phyloP scores from a whole-genome alignment of 1,284 basidiomycete species.

The Anthracocystis panici-leucophaei region DNA sequence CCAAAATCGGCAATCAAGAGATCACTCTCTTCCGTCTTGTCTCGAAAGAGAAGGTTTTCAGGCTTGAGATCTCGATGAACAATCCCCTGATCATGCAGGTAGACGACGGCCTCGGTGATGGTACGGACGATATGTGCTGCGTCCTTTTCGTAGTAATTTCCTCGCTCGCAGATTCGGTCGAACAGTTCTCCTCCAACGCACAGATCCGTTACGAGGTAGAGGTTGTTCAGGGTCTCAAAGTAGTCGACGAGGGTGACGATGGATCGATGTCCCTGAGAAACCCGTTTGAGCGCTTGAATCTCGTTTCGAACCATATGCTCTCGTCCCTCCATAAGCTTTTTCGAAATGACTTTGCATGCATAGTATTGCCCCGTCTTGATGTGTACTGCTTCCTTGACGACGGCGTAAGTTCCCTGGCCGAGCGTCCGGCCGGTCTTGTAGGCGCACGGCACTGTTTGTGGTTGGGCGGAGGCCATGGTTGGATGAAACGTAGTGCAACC shows the following conservation, averaged over 20 bases:
- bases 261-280: conserved; percentile 89
- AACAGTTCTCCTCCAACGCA: conserved; percentile 98
- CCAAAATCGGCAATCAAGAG: conserved; percentile 99
- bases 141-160: conserved; percentile 96
- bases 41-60: conserved; percentile 95
- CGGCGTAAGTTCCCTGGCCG: conserved; percentile 88
- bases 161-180: conserved; percentile 96
- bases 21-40: conserved; percentile 88
- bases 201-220: conserved; percentile 87
- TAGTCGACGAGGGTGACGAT: conserved; percentile 84
- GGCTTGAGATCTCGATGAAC: conserved; percentile 98
- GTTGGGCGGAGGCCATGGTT: conserved; percentile 36
- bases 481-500: too few relatives aligned
- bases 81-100: conserved; percentile 91
- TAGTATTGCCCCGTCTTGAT: conserved; percentile 80
- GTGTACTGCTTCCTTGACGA: conserved; percentile 94
- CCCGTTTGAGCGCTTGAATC: conserved; percentile 92
- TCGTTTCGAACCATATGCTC: conserved; percentile 87
- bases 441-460: conserved; percentile 66
- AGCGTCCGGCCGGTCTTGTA: conserved; percentile 70
- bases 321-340: conserved; percentile 87
- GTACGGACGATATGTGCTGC: conserved; percentile 89
- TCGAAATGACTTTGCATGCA: conserved; percentile 76
- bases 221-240: conserved; percentile 96
- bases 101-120: conserved; percentile 86